These are phyloP conservation scores for Infundibulicybe gibba DNA, from an alignment of 768 basidiomycete genomes.

Conservation along the genomic window DNA sequence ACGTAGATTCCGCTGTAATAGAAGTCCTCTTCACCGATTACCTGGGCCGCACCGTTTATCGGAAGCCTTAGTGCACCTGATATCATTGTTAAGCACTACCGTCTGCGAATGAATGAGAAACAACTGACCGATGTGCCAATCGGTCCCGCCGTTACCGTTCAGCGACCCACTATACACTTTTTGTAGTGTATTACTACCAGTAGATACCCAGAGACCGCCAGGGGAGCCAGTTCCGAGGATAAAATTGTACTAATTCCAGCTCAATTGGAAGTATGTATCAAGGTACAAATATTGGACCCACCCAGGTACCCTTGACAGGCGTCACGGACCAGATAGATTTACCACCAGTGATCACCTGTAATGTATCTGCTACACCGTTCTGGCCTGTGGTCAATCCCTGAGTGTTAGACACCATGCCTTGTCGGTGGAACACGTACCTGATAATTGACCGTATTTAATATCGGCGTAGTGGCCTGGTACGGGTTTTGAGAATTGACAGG, in stretches of 20 bases:
- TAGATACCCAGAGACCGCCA: constrained; percentile 5
- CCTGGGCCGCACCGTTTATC: constrained; percentile 1
- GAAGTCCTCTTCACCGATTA: constrained; percentile 1
- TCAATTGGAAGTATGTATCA: too few species aligned
- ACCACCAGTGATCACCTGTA: constrained; percentile 5
- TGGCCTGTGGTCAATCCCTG: not conserved
- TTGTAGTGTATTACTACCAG: constrained; percentile 1
- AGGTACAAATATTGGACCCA: not conserved
- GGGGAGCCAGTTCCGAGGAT: constrained; percentile 3
- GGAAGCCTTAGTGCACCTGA: constrained; percentile 1
- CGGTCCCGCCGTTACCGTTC: constrained; percentile 1
- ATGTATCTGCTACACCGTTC: constrained; percentile 1
- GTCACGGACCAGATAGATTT: constrained; percentile 2
- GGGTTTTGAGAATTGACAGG: not conserved
- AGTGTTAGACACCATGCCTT: too few species aligned
- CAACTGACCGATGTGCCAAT: not conserved
- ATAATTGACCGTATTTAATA: constrained; percentile 3
- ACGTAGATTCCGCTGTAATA: constrained; percentile 2
- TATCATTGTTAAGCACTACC: too few species aligned
- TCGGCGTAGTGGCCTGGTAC: constrained; percentile 2
- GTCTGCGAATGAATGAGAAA: not conserved
- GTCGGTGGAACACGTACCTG: not conserved
- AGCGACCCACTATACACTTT: constrained; percentile 2
- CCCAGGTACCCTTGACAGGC: constrained; percentile 5
- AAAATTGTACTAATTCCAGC: not conserved